phyloP scores from a whole-genome alignment of 495 filamentous ascomycete species.

The Aspergillus cavernicola region DNA sequence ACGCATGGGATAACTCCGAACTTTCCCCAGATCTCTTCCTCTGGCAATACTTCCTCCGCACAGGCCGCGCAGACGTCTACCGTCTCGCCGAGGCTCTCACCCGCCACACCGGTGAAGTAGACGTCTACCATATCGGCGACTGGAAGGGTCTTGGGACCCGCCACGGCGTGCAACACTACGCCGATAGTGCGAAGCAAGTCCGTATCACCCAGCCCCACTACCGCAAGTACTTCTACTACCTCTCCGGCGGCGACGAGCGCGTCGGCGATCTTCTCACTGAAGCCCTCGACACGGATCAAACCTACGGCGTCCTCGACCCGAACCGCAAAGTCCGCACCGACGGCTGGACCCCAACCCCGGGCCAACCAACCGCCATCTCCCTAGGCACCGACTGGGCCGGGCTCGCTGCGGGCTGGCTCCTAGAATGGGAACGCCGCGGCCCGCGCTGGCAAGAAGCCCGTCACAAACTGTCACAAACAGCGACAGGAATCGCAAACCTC shows the following conservation, averaged over 20 bases:
- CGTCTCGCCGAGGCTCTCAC: constrained; percentile 47
- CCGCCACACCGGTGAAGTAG: constrained; percentile 48
- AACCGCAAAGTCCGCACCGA: constrained; percentile 45
- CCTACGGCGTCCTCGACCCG: constrained; percentile 41
- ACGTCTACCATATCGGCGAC: constrained; percentile 45
- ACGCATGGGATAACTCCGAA: constrained; percentile 54
- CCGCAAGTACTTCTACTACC: constrained; percentile 43
- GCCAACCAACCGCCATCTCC: constrained; percentile 32
- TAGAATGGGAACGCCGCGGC: constrained; percentile 46
- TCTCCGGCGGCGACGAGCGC: constrained; percentile 42
- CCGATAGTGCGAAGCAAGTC: constrained; percentile 48
- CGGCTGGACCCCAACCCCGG: constrained; percentile 39
- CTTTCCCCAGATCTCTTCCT: constrained; percentile 50
- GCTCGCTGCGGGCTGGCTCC: constrained; percentile 42
- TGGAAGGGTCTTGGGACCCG: constrained; percentile 48
- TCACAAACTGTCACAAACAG: constrained; percentile 32
- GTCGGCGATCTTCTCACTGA: constrained; percentile 41
- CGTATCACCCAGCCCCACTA: constrained; percentile 35
- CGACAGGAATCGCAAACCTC: constrained; percentile 38
- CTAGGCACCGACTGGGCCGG: constrained; percentile 48
- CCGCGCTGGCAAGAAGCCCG: constrained; percentile 39
- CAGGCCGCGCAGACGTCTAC: constrained; percentile 41
- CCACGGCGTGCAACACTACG: constrained; percentile 51
- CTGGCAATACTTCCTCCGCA: constrained; percentile 50
- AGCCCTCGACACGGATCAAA: constrained; percentile 36